These are phyloP conservation scores for Aspergillus steynii DNA, from an alignment of 495 filamentous ascomycete genomes.

Conservation along the genomic window DNA sequence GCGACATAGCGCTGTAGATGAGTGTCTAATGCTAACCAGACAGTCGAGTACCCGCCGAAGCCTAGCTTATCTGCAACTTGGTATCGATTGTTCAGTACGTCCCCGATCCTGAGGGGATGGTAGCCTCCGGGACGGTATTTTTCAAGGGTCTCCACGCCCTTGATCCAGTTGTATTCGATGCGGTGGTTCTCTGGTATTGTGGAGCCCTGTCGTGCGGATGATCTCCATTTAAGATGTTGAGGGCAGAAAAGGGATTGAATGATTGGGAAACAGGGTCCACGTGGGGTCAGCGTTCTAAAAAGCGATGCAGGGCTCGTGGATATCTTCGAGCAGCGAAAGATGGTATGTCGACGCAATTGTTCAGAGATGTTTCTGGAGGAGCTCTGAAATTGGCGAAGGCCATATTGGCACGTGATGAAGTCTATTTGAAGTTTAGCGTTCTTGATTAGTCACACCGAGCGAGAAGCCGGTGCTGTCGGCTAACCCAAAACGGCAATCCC, in stretches of 20 bases:
- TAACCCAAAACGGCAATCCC: too few species aligned
- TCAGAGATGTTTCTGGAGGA: too few species aligned
- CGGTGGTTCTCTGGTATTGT: constrained; percentile 6
- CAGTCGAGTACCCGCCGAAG: constrained; percentile 50
- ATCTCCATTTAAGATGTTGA: not conserved
- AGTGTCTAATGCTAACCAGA: constrained; percentile 55
- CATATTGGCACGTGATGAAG: too few species aligned
- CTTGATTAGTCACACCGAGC: too few species aligned
- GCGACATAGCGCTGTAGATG: constrained; percentile 31
- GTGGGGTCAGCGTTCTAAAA: not conserved
- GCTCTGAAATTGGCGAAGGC: too few species aligned
- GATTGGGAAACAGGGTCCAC: not conserved
- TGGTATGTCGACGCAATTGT: not conserved
- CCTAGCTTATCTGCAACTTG: constrained; percentile 54
- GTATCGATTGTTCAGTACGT: constrained; percentile 35
- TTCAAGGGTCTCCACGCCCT: constrained; percentile 31
- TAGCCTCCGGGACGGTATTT: constrained; percentile 36
- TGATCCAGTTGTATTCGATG: constrained; percentile 34
- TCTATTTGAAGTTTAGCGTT: too few species aligned
- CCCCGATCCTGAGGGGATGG: constrained; percentile 49
- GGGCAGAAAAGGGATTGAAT: not conserved
- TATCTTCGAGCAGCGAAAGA: not conserved
- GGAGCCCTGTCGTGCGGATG: not conserved
- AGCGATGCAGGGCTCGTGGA: not conserved
- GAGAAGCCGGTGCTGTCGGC: too few species aligned